Percentiles rank a stretch among this genome's conserved stretches.
Conservation (phyloP, 116 monocot genomes). For the Cymodocea nodosa region DNA sequence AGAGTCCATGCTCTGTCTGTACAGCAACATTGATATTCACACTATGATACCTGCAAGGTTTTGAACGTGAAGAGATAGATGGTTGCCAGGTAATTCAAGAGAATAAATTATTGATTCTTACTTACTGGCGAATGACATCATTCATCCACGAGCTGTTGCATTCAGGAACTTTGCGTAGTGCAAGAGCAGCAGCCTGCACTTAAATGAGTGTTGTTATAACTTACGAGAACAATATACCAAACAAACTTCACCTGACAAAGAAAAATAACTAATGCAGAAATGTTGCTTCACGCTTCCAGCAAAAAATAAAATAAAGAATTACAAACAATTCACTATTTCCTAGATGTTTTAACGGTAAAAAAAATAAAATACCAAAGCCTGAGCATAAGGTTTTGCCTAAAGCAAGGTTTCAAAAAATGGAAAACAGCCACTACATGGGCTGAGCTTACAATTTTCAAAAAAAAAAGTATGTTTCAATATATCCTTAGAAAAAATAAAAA, state of each 20-base stretch:
- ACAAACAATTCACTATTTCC: too few relatives aligned
- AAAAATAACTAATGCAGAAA: too few relatives aligned
- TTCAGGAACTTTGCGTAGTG: slow-evolving; percentile 92
- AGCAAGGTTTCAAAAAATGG: too few relatives aligned
- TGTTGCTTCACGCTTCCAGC: neutral
- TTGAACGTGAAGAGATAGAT: neutral
- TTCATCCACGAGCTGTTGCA: slow-evolving; percentile 99
- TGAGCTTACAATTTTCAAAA: too few relatives aligned
- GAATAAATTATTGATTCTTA: neutral
- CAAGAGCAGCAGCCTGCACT: slow-evolving; percentile 89
- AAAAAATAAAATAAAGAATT: neutral
- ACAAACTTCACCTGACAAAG: neutral
- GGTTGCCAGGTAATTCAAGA: neutral
- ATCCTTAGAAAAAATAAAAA: too few relatives aligned
- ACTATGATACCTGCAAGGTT: slow-evolving; percentile 51
- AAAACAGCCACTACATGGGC: too few relatives aligned
- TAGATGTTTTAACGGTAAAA: too few relatives aligned
- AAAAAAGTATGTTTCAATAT: too few relatives aligned
- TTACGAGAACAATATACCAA: neutral
- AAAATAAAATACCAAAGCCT: too few relatives aligned
- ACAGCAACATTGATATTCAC: slow-evolving; percentile 95
- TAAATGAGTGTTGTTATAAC: neutral
- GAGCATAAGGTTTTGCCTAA: too few relatives aligned
- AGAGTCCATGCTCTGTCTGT: slow-evolving; percentile 88
- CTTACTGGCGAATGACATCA: slow-evolving; percentile 94